Conservation (phyloP, 345 rosid genomes). For the Dipteronia dyeriana region DNA sequence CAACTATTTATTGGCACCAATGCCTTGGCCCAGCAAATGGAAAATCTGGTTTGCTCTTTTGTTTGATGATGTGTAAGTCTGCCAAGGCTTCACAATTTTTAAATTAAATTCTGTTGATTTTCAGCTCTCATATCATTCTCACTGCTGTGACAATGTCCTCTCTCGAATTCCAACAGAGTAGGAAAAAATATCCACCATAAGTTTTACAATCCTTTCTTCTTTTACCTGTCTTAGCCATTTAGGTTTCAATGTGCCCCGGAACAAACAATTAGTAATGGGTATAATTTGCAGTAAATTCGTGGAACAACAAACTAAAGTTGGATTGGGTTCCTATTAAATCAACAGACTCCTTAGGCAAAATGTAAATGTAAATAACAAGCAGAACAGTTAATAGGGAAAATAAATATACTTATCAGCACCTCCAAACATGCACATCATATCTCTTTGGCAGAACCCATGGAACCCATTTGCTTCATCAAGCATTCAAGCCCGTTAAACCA, state of each 20-base stretch:
- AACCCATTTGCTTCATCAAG: too few relatives aligned
- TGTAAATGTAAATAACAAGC: not conserved
- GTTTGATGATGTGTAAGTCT: not conserved
- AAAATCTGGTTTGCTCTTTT: not conserved
- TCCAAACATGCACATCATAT: too few relatives aligned
- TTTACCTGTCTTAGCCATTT: not conserved
- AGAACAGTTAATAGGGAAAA: not conserved
- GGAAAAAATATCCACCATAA: too few relatives aligned
- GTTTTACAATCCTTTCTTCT: not conserved
- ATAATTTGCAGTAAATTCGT: too few relatives aligned
- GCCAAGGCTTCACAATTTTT: not conserved
- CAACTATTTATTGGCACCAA: not conserved
- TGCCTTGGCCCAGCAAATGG: too few relatives aligned
- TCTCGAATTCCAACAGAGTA: too few relatives aligned
- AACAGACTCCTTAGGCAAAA: not conserved
- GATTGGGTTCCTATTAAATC: not conserved
- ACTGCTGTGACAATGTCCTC: too few relatives aligned
- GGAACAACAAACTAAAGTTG: too few relatives aligned
- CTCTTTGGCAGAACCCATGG: constrained; percentile 19
- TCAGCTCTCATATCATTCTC: not conserved
- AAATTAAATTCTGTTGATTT: not conserved
- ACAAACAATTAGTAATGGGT: too few relatives aligned
- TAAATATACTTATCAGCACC: too few relatives aligned
- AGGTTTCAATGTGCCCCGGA: too few relatives aligned
- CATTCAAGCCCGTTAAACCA: constrained; percentile 35